Evolutionary conservation across 75 land plant genomes (phyloP).

Genomic region (Chamaecyparis obtusa): DNA sequence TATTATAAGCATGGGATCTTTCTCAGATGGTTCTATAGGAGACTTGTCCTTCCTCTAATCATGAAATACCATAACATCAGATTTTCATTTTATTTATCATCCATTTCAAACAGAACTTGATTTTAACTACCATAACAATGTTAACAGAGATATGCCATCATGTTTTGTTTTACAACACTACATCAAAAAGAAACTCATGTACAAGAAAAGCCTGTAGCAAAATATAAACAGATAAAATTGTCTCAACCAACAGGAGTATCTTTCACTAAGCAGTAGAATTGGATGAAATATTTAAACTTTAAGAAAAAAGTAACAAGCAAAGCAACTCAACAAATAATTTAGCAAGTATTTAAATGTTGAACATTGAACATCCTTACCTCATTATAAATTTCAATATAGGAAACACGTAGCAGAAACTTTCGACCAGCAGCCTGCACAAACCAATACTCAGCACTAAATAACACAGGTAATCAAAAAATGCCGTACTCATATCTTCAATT

Average conservation of each 20-base stretch:
- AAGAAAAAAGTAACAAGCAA: background rate
- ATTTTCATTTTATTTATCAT: background rate
- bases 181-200: background rate
- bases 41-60: background rate
- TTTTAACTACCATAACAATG: background rate
- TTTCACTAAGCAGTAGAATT: background rate
- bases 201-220: background rate
- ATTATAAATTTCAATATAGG: slow-evolving; percentile 97
- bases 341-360: background rate
- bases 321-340: background rate
- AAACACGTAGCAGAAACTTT: slow-evolving; percentile 95
- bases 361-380: slow-evolving; percentile 51
- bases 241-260: background rate
- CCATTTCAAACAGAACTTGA: background rate
- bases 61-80: background rate
- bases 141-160: background rate
- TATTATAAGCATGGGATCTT: background rate
- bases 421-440: slow-evolving; percentile 73
- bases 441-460: background rate
- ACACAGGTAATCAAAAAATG: background rate
- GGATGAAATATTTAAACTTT: background rate
- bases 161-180: background rate
- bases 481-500: background rate
- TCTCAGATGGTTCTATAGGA: background rate
- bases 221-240: background rate